Conservation (phyloP, 345 rosid genomes). For the Syzygium aqueum region DNA sequence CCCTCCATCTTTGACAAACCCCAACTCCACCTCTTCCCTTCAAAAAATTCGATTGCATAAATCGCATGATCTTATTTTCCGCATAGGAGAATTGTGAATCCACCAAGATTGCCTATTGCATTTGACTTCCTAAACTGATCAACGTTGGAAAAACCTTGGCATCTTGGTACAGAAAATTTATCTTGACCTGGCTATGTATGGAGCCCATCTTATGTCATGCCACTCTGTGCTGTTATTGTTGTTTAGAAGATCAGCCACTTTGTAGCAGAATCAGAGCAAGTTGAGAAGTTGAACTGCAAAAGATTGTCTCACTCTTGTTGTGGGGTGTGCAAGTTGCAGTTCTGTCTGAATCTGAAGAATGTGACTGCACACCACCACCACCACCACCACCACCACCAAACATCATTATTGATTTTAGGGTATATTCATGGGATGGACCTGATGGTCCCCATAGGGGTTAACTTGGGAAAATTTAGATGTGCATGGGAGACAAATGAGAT, state of each 20-base stretch:
- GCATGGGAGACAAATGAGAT: background rate
- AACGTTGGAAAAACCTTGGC: background rate
- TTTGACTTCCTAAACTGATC: background rate
- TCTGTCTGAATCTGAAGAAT: background rate
- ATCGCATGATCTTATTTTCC: background rate
- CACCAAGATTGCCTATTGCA: background rate
- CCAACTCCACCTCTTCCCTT: background rate
- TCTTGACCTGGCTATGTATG: background rate
- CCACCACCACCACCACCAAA: background rate
- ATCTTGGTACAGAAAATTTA: background rate
- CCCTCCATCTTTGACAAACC: background rate
- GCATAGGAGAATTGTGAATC: background rate
- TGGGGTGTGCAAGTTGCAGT: background rate
- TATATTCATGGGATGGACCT: background rate
- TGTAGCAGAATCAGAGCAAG: background rate
- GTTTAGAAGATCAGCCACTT: background rate
- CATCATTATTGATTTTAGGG: background rate
- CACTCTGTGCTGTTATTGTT: background rate
- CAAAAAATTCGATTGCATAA: background rate
- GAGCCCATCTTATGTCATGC: background rate
- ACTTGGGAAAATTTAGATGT: background rate
- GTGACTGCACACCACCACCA: background rate
- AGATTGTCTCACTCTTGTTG: background rate
- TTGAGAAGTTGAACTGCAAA: background rate
- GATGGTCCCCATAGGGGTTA: background rate